A percentile compares a stretch with the other conserved stretches of the same genome.
phyloP scores from a whole-genome alignment of 306 rosid species.

The Corylus americana region DNA sequence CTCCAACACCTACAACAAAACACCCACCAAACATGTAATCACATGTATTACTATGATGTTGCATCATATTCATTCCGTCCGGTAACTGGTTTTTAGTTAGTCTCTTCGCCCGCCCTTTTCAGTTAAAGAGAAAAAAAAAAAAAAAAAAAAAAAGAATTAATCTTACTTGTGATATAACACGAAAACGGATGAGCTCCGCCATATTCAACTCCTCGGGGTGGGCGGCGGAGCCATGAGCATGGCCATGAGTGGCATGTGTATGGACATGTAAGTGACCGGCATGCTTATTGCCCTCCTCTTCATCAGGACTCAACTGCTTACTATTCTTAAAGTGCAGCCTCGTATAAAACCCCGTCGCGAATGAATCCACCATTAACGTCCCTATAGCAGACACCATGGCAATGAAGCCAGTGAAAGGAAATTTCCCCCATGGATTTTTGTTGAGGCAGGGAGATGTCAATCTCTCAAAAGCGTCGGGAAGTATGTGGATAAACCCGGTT shows the following conservation, averaged over 20 bases:
- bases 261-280: conserved; percentile 85
- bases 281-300: conserved; percentile 52
- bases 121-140: not conserved
- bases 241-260: conserved; percentile 94
- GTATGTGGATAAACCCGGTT: conserved; percentile 70
- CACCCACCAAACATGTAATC: not conserved
- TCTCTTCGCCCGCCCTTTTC: too few relatives aligned
- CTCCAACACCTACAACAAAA: conserved; percentile 57
- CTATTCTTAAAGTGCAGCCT: conserved; percentile 43
- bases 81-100: too few relatives aligned
- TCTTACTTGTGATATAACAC: conserved; percentile 81
- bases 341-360: conserved; percentile 61
- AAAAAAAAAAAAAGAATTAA: not conserved
- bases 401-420: conserved; percentile 61
- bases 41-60: too few relatives aligned
- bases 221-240: conserved; percentile 70
- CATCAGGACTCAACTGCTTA: conserved; percentile 48
- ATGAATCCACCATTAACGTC: conserved; percentile 65
- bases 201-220: conserved; percentile 34
- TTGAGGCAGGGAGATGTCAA: conserved; percentile 56
- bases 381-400: conserved; percentile 64
- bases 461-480: conserved; percentile 61
- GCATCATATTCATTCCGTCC: too few relatives aligned
- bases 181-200: conserved; percentile 53
- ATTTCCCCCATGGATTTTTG: conserved; percentile 55